Evolutionary conservation across 169 alveolate genomes (phyloP), one percentile per base, ranked within the genome.

Genomic region (Eimeria acervulina): DNA sequence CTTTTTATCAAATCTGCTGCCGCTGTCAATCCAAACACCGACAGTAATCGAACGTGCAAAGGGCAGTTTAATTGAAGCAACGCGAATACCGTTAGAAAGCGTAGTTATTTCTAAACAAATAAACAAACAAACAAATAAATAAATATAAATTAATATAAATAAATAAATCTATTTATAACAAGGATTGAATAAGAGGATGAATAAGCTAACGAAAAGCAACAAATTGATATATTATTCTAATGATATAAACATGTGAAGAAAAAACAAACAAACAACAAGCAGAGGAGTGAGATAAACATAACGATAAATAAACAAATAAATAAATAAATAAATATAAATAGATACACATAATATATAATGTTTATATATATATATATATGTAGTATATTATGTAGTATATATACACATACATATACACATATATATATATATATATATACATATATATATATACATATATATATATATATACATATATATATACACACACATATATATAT

Each of bases 11-110:
- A 98, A 98, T 78, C 99, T 97, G 87, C 99, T 97, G 23, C 99
- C 99, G 94, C 99, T 98, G 97, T 99, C 99, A 26, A 99, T 98
- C 98, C 99, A 98, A 17, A 99, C 98, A 1, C 99, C 99, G 23
- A 98, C 98, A 1, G 99, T 99, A 1, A 99, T 97, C 0, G 98
- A 96, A 63, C 97, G 98, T 47, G 93, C 84, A 40, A 47, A 21
- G 76, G 33, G 17, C 17, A 63, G 6, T 26, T n/a, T n/a, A n/a
- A n/a, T n/a, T n/a, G n/a, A n/a, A n/a, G n/a, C n/a, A n/a, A n/a
- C n/a, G n/a, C n/a, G n/a, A n/a, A n/a, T n/a, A n/a, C n/a, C n/a
- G n/a, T n/a, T n/a, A n/a, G n/a, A n/a, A n/a, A n/a, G n/a, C n/a
- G n/a, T 63, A 63, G 7, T 26, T 10, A 63, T 63, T 63, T 63